Percentiles rank a stretch among this genome's conserved stretches.
phyloP scores from a whole-genome alignment of 2,329 filamentous ascomycete genomes.

The Fusarium buharicum region DNA sequence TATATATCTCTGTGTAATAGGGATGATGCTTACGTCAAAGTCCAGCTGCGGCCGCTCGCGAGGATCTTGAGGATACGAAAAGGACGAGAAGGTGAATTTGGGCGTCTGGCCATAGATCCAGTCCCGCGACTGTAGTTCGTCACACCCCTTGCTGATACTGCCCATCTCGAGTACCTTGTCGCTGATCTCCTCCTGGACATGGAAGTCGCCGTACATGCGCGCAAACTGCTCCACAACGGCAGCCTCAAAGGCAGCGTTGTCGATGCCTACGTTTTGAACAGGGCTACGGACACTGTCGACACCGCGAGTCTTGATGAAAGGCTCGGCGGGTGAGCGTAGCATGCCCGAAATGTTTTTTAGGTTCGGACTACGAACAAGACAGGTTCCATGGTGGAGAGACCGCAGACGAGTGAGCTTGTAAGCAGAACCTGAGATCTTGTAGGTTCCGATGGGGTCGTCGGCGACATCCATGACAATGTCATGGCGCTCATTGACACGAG shows the following conservation, averaged over 20 bases:
- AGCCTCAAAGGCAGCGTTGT: slow-evolving; percentile 57
- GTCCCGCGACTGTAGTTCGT: slow-evolving; percentile 62
- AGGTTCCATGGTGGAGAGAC: slow-evolving; percentile 93
- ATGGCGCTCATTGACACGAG: slow-evolving; percentile 87
- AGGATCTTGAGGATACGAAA: slow-evolving; percentile 68
- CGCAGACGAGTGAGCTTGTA: slow-evolving; percentile 88
- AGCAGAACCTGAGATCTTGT: slow-evolving; percentile 92
- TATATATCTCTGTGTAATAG: not conserved
- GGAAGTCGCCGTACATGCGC: slow-evolving; percentile 67
- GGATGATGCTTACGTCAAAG: slow-evolving; percentile 52
- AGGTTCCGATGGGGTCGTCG: slow-evolving; percentile 50
- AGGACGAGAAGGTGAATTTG: slow-evolving; percentile 77
- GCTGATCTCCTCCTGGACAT: slow-evolving; percentile 57
- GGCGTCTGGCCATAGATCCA: slow-evolving; percentile 92
- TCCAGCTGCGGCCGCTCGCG: slow-evolving; percentile 64
- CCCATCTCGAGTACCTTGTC: slow-evolving; percentile 60
- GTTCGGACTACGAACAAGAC: slow-evolving; percentile 81
- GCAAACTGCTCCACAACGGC: slow-evolving; percentile 74
- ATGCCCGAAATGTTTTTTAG: slow-evolving; percentile 74
- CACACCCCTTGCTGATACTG: slow-evolving; percentile 56
- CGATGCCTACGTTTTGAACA: slow-evolving; percentile 79
- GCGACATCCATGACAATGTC: slow-evolving; percentile 81
- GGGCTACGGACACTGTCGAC: slow-evolving; percentile 91
- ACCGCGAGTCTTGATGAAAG: slow-evolving; percentile 81
- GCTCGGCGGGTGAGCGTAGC: slow-evolving; percentile 80